Base-by-base conservation (phyloP, 2,329 filamentous ascomycete species). In the Chrysoporthe deuterocubensis region DNA sequence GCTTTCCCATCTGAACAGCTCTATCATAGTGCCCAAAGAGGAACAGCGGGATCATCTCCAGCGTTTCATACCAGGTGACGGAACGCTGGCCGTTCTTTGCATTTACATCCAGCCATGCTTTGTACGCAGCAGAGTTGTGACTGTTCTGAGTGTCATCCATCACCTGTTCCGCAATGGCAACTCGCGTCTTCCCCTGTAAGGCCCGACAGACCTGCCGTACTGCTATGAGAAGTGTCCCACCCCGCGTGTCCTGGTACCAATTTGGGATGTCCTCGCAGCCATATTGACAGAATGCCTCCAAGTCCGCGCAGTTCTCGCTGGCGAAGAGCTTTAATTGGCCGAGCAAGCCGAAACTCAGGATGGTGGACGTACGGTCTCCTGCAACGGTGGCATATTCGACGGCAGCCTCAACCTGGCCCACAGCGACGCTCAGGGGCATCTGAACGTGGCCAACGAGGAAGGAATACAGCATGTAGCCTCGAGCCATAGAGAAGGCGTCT, bases 211-310 rank as follows among this genome's bases (percentile, higher is more conserved):
- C 84, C 75, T 94, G 92, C 62, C 90, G 82, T 3, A 90, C 82
- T 2, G 86, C 84, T 69, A 91, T 86, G 7, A 94, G 80, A 63
- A 93, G 81, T 0, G 88, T 88, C 2, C 92, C 92, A 18, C 92
- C 92, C 67, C 91, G 84, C 1, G 90, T 85, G 73, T 94, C 92
- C 57, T 84, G 81, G 59, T 89, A 82, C 92, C 92, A 94, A 62
- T 90, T 88, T 1, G 87, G 87, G 67, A 92, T 87, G 71, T 94
- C 92, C 69, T 93, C 87, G 69, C 89, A 90, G n/a, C 89, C 86
- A 69, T 90, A 92, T 60, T 88, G 85, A 72, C 90, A 91, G 74
- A 89, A 92, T 0, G 85, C 84, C 75, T 94, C 91, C 0, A 93
- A 80, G 66, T 94, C 92, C 16, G 82, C 81, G 60, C 89, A 82